Evolutionary conservation across 2,329 filamentous ascomycete species (phyloP).

Genomic region (Domatiomyces catenatus): DNA sequence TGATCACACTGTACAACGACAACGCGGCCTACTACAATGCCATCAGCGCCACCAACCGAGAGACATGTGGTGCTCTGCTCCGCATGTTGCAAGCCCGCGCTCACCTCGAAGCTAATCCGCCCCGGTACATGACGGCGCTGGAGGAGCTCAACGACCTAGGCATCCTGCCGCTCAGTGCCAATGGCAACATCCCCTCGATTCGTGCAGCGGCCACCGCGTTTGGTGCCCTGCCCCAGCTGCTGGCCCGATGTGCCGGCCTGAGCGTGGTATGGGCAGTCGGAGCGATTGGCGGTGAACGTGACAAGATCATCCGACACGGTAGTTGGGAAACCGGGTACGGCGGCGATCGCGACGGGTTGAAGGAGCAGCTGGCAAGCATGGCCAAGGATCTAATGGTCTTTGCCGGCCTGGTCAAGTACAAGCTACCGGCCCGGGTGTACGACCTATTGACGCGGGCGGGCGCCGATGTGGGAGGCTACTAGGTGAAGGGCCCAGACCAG

Average conservation of each 20-base stretch:
- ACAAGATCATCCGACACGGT: conserved; percentile 46
- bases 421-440: conserved; percentile 72
- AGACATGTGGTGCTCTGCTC: conserved; percentile 44
- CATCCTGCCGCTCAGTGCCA: conserved; percentile 15
- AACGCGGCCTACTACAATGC: conserved; percentile 46
- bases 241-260: conserved; percentile 79
- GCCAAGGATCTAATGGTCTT: conserved; percentile 87
- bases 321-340: conserved; percentile 57
- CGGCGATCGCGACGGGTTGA: conserved; percentile 23
- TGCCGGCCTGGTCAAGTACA: conserved; percentile 80
- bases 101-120: conserved; percentile 42
- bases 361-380: conserved; percentile 34
- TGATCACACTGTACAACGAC: conserved; percentile 45
- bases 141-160: conserved; percentile 26
- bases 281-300: conserved; percentile 66
- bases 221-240: conserved; percentile 58
- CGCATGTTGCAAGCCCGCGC: conserved; percentile 46
- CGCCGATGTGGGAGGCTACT: conserved; percentile 42
- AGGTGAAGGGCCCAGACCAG: background rate
- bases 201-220: conserved; percentile 70
- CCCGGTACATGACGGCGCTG: conserved; percentile 35
- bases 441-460: conserved; percentile 74
- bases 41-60: conserved; percentile 42
- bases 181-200: conserved; percentile 54
- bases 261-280: conserved; percentile 87